These are phyloP conservation scores for Cadophora malorum DNA, from an alignment of 2,329 filamentous ascomycete species.

Conservation along the genomic window DNA sequence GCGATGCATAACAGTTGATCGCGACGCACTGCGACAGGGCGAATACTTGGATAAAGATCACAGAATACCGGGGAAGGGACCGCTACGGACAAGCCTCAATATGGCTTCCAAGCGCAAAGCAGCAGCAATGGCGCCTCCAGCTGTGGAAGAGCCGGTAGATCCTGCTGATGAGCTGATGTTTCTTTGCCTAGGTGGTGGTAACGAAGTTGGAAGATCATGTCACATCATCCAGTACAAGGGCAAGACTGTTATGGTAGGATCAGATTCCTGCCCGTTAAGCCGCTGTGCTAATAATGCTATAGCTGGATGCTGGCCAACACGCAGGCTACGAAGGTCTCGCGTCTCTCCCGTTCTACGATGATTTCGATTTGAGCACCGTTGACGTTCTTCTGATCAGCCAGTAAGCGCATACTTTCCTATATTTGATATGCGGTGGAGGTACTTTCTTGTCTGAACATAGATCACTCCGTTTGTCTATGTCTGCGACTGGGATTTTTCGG, in stretches of 20 bases:
- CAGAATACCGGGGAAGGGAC: background rate
- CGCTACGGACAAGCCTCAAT: constrained; percentile 19
- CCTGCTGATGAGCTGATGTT: constrained; percentile 95
- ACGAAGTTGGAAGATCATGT: constrained; percentile 95
- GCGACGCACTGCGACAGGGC: background rate
- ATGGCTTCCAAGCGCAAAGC: constrained; percentile 98
- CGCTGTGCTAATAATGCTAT: constrained; percentile 30
- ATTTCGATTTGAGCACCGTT: constrained; percentile 96
- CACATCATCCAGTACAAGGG: constrained; percentile 99
- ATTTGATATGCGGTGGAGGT: constrained; percentile 8
- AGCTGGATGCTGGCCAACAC: constrained; percentile 98
- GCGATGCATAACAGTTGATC: background rate
- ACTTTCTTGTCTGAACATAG: background rate
- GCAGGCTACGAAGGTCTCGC: constrained; percentile 95
- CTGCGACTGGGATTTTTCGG: constrained; percentile 13
- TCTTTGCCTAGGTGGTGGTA: constrained; percentile 90
- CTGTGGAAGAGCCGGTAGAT: constrained; percentile 83
- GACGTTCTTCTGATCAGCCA: constrained; percentile 98
- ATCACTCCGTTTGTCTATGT: constrained; percentile 9
- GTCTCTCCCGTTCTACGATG: constrained; percentile 95
- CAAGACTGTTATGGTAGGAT: constrained; percentile 93
- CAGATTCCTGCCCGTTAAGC: background rate
- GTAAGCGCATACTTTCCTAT: constrained; percentile 67
- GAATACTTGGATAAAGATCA: constrained; percentile 8
- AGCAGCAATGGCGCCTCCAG: constrained; percentile 69